phyloP scores from a whole-genome alignment of 1,139 yeast species.

The Lodderomyces beijingensis region DNA sequence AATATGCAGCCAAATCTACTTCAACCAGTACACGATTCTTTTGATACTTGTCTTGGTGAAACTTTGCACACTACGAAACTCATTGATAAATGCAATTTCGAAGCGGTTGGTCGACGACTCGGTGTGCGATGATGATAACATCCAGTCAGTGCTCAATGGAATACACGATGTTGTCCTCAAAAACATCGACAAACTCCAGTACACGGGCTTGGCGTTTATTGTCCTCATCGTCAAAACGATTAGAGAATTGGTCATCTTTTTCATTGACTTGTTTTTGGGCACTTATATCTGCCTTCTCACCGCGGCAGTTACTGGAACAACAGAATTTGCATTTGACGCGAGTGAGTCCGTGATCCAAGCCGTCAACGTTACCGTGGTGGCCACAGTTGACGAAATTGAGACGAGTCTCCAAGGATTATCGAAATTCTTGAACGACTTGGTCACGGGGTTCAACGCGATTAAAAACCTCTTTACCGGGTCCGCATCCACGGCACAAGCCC shows the following conservation, averaged over 20 bases:
- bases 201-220: constrained; percentile 9
- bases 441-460: constrained; percentile 40
- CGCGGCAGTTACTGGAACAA: constrained; percentile 68
- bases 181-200: constrained; percentile 9
- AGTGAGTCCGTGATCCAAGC: constrained; percentile 56
- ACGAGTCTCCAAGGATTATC: constrained; percentile 56
- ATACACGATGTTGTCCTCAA: constrained; percentile 10
- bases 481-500: constrained; percentile 9
- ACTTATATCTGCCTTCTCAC: constrained; percentile 81
- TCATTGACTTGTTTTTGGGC: constrained; percentile 71
- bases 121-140: constrained; percentile 17
- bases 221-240: constrained; percentile 30
- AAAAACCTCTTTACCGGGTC: constrained; percentile 51
- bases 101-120: constrained; percentile 31
- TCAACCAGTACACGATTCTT: constrained; percentile 51
- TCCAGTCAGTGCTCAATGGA: constrained; percentile 11
- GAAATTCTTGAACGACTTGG: constrained; percentile 43
- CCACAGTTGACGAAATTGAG: constrained; percentile 56
- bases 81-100: constrained; percentile 29
- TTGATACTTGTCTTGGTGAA: constrained; percentile 46
- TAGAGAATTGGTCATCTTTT: constrained; percentile 58
- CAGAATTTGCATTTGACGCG: constrained; percentile 69
- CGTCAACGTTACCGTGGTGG: constrained; percentile 57
- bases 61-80: constrained; percentile 41
- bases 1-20: constrained; percentile 52